Conservation (phyloP, 176 grass and related monocot genomes). For the Carex parvula region DNA sequence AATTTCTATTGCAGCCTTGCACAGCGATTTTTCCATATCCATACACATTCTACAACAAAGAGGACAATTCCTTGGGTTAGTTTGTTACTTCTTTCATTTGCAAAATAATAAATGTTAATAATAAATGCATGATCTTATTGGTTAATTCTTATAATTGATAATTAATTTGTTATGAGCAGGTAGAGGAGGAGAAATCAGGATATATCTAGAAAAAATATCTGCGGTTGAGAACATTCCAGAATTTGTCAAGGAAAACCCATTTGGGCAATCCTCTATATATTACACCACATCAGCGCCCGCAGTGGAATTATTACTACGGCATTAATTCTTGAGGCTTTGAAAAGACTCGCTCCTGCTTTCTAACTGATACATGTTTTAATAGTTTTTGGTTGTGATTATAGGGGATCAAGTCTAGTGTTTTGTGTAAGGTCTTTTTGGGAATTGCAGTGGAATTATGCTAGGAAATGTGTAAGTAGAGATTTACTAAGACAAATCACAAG, state of each 20-base stretch:
- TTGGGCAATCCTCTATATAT: conserved; percentile 77
- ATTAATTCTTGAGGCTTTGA: background rate
- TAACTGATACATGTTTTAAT: background rate
- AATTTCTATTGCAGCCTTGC: conserved; percentile 43
- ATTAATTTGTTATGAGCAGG: conserved; percentile 39
- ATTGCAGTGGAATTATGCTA: no score
- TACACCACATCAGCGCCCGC: conserved; percentile 31
- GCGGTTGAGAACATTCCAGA: conserved; percentile 50
- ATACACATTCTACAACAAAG: conserved; percentile 40
- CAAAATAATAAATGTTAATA: background rate
- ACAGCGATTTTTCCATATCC: conserved; percentile 67
- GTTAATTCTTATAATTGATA: conserved; percentile 3
- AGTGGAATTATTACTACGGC: conserved; percentile 56
- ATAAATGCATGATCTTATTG: background rate
- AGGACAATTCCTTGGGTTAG: conserved; percentile 74
- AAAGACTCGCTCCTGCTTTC: background rate
- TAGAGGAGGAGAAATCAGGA: conserved; percentile 57
- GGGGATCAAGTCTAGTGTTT: no score
- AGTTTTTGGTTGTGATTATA: background rate
- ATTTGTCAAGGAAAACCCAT: conserved; percentile 61
- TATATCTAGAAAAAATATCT: conserved; percentile 64
- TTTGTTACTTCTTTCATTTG: background rate
- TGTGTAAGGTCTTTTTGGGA: no score
- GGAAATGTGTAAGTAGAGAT: no score
- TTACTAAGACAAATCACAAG: no score